phyloP scores from a whole-genome alignment of 805 yeast species.

The Spathaspora sp. region DNA sequence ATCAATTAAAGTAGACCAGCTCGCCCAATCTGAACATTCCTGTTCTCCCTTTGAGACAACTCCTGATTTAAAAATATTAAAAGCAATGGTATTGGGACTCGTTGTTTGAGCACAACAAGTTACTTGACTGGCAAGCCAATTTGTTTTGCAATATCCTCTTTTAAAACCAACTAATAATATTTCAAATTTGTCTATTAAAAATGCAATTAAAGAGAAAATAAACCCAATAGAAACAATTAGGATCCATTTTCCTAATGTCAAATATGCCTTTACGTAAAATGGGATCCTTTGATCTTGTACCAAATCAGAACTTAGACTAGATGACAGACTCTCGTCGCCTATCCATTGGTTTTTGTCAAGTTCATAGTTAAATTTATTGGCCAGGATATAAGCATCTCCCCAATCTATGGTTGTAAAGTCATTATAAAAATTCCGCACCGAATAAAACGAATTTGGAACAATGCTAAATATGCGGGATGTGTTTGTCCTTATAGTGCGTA shows the following conservation, averaged over 20 bases:
- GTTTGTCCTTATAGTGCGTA: constrained; percentile 11
- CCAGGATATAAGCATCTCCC: constrained; percentile 46
- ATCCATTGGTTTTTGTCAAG: constrained; percentile 30
- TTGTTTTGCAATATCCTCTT: constrained; percentile 46
- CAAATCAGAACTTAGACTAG: background rate
- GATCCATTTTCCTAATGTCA: constrained; percentile 46
- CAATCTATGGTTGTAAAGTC: constrained; percentile 63
- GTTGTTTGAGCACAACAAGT: constrained; percentile 35
- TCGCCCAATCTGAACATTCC: constrained; percentile 38
- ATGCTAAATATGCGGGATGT: constrained; percentile 12
- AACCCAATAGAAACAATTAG: constrained; percentile 45
- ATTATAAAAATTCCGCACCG: constrained; percentile 43
- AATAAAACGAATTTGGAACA: constrained; percentile 14
- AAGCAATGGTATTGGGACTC: background rate
- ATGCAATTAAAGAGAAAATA: constrained; percentile 48
- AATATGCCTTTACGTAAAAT: constrained; percentile 22
- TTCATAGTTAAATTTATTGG: constrained; percentile 37
- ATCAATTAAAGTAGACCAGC: constrained; percentile 37
- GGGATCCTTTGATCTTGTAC: constrained; percentile 12
- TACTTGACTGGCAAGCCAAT: constrained; percentile 42
- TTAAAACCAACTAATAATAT: constrained; percentile 46
- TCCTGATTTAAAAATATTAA: constrained; percentile 20
- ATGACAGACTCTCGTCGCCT: background rate
- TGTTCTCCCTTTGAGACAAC: constrained; percentile 10
- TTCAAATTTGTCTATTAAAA: constrained; percentile 45